Base-by-base conservation (phyloP, 2,329 filamentous ascomycete species). In the Aspergillus novofumigatus region DNA sequence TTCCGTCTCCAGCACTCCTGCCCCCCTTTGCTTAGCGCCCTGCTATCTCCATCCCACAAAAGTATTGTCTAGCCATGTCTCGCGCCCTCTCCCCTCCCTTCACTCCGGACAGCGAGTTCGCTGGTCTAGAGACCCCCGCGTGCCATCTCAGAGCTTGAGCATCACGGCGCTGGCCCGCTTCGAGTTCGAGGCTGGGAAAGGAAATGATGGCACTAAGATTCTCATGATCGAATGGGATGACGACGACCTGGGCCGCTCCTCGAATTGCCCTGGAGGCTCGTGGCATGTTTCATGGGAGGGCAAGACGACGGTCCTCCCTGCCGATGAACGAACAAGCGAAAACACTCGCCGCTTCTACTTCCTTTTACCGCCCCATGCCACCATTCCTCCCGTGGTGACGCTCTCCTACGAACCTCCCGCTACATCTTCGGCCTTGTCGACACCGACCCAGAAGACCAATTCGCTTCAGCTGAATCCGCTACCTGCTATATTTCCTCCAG, bases 211-310 rank as follows among this genome's bases (percentile, higher is more conserved):
- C 44, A 95, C 91, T 61, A 96, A 96, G 78, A 87, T 96, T 61
- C 78, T 96, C 65, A 94, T 96, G 91, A 87, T 96, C 42, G 91
- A 96, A 73, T 96, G 92, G 92, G 86, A 90, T 70, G 84, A 87
- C 53, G 82, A 83, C 62, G 77, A 81, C 58, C 72, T 77, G 45
- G 80, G 76, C 2, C 74, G 77, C 52, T 74, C 75, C 10, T 62
- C 80, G 17, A 69, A 67, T 20, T 49, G 49, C 1, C 26, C 58
- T 0, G 65, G 65, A 0, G 82, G 81, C 2, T 82, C 81, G 58
- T 96, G 91, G 91, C 83, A 89, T 57, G 86, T 96, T 21, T 88
- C 85, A 1, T 96, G 92, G 91, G 85, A 92, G 45, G 89, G 90
- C 48, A 95, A 94, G 72, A 84, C 82, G 28, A 86, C 86, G 1